Conservation (phyloP, 1,284 basidiomycete species). For the Coniferiporia weirii region DNA sequence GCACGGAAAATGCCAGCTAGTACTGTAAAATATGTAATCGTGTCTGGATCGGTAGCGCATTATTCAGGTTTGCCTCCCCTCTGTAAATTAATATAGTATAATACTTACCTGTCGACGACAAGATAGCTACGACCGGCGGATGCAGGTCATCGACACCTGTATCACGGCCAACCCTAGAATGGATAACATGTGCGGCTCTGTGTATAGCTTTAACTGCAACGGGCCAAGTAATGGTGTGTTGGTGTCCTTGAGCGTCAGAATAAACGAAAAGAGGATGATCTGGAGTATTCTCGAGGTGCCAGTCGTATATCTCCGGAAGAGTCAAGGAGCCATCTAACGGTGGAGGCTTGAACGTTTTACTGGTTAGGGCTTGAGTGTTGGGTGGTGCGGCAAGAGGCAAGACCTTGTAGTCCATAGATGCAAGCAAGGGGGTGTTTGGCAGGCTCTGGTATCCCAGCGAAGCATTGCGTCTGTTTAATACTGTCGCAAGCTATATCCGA, state of each 20-base stretch:
- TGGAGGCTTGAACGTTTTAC: conserved; percentile 26
- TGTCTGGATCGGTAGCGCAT: conserved; percentile 22
- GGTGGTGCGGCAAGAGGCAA: not conserved
- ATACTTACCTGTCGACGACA: conserved; percentile 23
- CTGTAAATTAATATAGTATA: not conserved
- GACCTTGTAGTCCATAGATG: not conserved
- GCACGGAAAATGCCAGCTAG: conserved; percentile 28
- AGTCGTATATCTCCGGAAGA: conserved; percentile 33
- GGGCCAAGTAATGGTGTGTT: conserved; percentile 25
- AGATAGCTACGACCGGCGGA: conserved; percentile 19
- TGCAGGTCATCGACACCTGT: not conserved
- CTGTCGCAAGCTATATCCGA: too few species aligned
- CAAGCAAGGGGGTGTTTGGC: not conserved
- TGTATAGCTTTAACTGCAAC: conserved; percentile 25
- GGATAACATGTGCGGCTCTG: conserved; percentile 18
- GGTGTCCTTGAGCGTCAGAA: conserved; percentile 22
- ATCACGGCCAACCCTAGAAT: not conserved
- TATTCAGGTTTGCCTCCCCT: not conserved
- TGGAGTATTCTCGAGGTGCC: conserved; percentile 29
- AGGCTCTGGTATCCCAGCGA: too few species aligned
- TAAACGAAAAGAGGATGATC: conserved; percentile 33
- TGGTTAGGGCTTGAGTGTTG: not conserved
- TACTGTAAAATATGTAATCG: conserved; percentile 28
- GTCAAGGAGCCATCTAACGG: conserved; percentile 32
- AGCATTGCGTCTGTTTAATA: too few species aligned